Conservation (phyloP, 495 filamentous ascomycete genomes). For the Penicillium steckii region DNA sequence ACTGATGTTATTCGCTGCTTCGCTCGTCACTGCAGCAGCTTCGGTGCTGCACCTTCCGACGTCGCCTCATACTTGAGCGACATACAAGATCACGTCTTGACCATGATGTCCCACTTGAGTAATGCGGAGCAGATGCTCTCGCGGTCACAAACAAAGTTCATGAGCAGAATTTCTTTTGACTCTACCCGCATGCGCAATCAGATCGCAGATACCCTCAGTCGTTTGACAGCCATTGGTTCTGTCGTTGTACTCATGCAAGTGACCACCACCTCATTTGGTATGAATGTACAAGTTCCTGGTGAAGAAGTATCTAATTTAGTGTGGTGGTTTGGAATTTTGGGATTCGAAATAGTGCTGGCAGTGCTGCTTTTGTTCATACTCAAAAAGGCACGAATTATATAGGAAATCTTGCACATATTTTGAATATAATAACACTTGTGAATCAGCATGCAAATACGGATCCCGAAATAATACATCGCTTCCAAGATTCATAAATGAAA, state of each 20-base stretch:
- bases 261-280: constrained; percentile 84
- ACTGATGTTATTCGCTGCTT: constrained; percentile 92
- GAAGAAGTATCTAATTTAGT: constrained; percentile 42
- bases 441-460: not conserved
- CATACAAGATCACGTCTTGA: constrained; percentile 94
- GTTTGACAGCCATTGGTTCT: constrained; percentile 81
- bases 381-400: not conserved
- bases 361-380: constrained; percentile 12
- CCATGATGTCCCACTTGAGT: constrained; percentile 86
- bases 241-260: constrained; percentile 88
- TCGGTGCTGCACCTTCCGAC: constrained; percentile 77
- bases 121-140: constrained; percentile 94
- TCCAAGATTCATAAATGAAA: not conserved
- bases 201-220: constrained; percentile 73
- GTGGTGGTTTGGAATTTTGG: constrained; percentile 75
- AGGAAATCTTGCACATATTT: not conserved
- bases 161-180: constrained; percentile 83
- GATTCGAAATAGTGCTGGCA: constrained; percentile 41
- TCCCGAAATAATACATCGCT: not conserved
- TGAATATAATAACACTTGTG: no score
- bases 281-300: constrained; percentile 87
- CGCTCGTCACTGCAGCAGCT: constrained; percentile 88
- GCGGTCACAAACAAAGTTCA: constrained; percentile 81
- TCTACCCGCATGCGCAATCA: constrained; percentile 71
- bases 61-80: constrained; percentile 89